Evolutionary conservation across 768 basidiomycete genomes (phyloP), one percentile per base, ranked within the genome.

Genomic region (Russula sp.): DNA sequence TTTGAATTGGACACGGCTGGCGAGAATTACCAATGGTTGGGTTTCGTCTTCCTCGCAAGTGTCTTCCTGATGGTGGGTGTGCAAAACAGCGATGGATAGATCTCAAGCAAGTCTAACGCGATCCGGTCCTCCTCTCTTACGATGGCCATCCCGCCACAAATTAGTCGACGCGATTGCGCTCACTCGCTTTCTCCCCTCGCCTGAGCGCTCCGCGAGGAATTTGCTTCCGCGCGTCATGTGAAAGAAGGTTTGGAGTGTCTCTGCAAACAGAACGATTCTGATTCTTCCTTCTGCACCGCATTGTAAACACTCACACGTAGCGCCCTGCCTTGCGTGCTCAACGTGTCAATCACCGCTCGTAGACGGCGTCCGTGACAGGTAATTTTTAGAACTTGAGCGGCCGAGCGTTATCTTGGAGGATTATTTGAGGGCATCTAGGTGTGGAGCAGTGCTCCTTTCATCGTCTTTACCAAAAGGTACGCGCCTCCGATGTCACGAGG

Each of bases 131-230:
- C 35, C 39, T 32, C n/a, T n/a, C 20, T 9, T 9, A n/a, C 36
- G 20, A 29, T 58, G 39, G 25, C 34, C 10, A 25, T 50, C 38
- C n/a, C 7, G 8, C 32, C 18, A 45, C 32, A 10, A 10, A 35
- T 8, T 32, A 13, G 29, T 29, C 34, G 32, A 45, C 13, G 34
- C 14, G 20, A 7, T 39, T 59, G 32, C 39, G 38, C 48, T 32
- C 48, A 29, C 34, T 41, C 48, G 29, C 38, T n/a, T 54, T 54
- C 29, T 42, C 11, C 22, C 34, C 42, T 46, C 3, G 8, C 29
- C 4, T 53, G 51, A 39, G 59, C 51, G 59, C 59, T 60, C 59
- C 51, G 51, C 45, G 51, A 39, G 58, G 45, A 60, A 54, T 10
- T 52, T 32, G 34, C 42, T 35, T 36, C 32, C 20, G 50, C 42